These are phyloP conservation scores for Dittrichia graveolens DNA, from an alignment of 129 eudicot species.

Conservation along the genomic window DNA sequence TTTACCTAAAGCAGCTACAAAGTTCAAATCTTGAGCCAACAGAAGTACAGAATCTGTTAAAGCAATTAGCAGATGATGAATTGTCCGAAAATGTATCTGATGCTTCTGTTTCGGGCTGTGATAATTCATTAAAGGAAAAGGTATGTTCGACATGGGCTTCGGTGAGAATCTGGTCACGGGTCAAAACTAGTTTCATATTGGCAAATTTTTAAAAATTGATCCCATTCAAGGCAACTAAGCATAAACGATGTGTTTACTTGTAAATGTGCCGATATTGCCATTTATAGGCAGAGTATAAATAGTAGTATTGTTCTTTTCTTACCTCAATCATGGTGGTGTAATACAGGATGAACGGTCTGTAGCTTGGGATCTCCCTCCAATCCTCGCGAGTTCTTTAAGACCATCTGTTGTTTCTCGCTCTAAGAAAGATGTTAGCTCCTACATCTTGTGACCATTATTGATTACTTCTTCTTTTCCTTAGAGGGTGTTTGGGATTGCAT, in stretches of 20 bases:
- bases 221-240: not conserved
- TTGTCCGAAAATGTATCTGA: constrained; percentile 60
- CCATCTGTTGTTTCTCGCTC: constrained; percentile 71
- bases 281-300: not conserved
- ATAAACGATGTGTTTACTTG: not conserved
- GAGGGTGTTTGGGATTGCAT: too few species aligned
- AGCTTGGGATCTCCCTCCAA: constrained; percentile 55
- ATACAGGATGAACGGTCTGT: constrained; percentile 60
- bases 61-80: constrained; percentile 72
- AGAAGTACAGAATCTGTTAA: constrained; percentile 76
- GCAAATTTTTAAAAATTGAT: not conserved
- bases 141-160: constrained; percentile 36
- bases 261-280: not conserved
- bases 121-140: constrained; percentile 53
- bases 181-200: not conserved
- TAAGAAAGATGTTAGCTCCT: constrained; percentile 66
- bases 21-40: constrained; percentile 69
- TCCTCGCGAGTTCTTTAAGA: constrained; percentile 63
- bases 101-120: constrained; percentile 38
- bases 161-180: not conserved
- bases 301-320: constrained; percentile 24
- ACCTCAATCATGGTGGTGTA: constrained; percentile 8
- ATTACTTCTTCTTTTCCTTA: not conserved
- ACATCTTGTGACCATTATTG: not conserved
- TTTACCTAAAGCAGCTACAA: constrained; percentile 84